Evolutionary conservation across 2,329 filamentous ascomycete species (phyloP), one percentile per base, ranked within the genome.

Genomic region (Chaetomium sp.): DNA sequence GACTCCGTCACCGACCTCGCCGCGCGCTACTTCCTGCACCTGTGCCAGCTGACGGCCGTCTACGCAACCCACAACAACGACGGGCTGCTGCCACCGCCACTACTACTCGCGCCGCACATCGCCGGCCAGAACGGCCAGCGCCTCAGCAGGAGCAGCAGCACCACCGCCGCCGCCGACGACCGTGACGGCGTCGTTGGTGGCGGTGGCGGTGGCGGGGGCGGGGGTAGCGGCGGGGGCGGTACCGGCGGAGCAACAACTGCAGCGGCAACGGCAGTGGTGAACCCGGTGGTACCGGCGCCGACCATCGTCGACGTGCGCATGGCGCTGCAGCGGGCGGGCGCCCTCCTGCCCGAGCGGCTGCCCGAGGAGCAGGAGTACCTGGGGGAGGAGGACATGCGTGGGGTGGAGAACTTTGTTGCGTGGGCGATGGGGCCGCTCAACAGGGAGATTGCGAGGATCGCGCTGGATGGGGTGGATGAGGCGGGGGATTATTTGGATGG

Each of bases 1-100:
- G 93, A 98, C 78, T 89, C 91, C 10, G 77, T 97, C n/a, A 91
- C 92, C 16, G 93, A 97, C 77, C 83, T 98, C 8, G 89, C 92
- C 0, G 90, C 89, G 51, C 88, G 91, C 69, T 96, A 97, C 77
- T 80, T 98, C 64, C 80, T 87, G 25, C 80, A 91, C 3, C 86
- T 97, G 23, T 91, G 91, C 67, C 85, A 88, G 67, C 84, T 86
- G 42, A 90, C 93, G 0, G 89, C 90, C 3, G 80, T 83, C 27
- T 89, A 94, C 76, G 90, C 92, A 4, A 81, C 83, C 19, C 86
- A 88, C 70, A 91, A 89, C 74, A 87, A 90, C 76, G 76, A 78
- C 27, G 84, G 87, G 67, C 75, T 74, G 76, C 21, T 84, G 87
- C 69, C 85, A 86, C 67, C 42, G 23, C 8, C 29, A 31, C 6